Conservation (phyloP, 345 rosid species). For the Populus ilicifolia region DNA sequence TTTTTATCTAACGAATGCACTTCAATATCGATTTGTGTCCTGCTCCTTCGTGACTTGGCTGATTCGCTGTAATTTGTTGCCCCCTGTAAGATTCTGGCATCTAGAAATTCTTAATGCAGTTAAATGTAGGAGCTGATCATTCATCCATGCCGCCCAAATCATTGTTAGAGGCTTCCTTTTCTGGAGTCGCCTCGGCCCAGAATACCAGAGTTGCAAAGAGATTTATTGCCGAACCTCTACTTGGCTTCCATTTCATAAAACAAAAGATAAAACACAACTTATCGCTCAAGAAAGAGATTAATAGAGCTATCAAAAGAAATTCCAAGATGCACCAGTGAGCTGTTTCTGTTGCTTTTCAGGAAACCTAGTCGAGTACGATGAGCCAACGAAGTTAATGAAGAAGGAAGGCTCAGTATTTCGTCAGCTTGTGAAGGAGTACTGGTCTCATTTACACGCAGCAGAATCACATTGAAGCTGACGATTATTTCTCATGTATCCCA, state of each 20-base stretch:
- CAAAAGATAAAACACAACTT: too few species aligned
- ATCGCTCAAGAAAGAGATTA: not conserved
- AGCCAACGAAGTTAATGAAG: constrained; percentile 65
- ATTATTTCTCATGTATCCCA: too few species aligned
- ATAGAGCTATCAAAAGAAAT: not conserved
- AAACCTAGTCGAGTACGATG: constrained; percentile 67
- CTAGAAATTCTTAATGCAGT: too few species aligned
- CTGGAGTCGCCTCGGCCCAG: too few species aligned
- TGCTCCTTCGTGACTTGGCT: not conserved
- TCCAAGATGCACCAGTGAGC: not conserved
- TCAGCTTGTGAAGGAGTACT: constrained; percentile 76
- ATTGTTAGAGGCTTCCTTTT: too few species aligned
- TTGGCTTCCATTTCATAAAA: too few species aligned
- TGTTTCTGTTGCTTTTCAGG: constrained; percentile 41
- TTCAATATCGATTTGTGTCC: not conserved
- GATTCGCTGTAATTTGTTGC: not conserved
- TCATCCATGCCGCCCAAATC: too few species aligned
- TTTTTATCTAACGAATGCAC: not conserved
- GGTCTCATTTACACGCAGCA: constrained; percentile 73
- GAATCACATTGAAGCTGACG: constrained; percentile 35
- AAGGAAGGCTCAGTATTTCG: constrained; percentile 64
- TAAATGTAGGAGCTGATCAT: too few species aligned
- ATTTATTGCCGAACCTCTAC: too few species aligned
- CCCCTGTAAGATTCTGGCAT: not conserved
- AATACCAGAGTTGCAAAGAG: too few species aligned